phyloP scores from a whole-genome alignment of 2,329 filamentous ascomycete genomes.

The Metarhizium anisopliae region DNA sequence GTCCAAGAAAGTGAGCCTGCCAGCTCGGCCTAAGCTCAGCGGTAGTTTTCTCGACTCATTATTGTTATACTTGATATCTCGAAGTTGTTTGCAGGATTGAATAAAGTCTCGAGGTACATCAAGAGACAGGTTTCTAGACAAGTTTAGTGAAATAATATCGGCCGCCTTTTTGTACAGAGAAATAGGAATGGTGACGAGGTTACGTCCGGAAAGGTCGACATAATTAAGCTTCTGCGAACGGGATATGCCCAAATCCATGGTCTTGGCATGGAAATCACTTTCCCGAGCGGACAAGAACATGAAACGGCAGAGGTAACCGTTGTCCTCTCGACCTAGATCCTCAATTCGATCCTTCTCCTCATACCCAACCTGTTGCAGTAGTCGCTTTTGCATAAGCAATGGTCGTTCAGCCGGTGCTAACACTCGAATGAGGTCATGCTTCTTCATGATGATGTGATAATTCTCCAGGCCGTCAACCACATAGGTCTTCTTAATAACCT shows the following conservation, averaged over 20 bases:
- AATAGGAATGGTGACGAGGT: conserved; percentile 91
- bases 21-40: conserved; percentile 72
- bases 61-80: conserved; percentile 92
- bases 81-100: conserved; percentile 79
- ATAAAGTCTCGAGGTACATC: conserved; percentile 96
- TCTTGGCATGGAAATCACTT: conserved; percentile 61
- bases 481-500: conserved; percentile 90
- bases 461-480: conserved; percentile 84
- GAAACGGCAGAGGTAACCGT: conserved; percentile 93
- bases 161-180: conserved; percentile 82
- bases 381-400: conserved; percentile 80
- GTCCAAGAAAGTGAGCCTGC: conserved; percentile 77
- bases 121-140: conserved; percentile 85
- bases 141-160: conserved; percentile 90
- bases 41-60: conserved; percentile 87
- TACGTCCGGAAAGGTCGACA: conserved; percentile 82
- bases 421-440: conserved; percentile 81
- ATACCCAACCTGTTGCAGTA: conserved; percentile 89
- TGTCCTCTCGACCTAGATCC: conserved; percentile 91
- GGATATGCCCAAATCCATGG: conserved; percentile 69
- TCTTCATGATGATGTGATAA: conserved; percentile 91
- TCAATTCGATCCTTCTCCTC: conserved; percentile 78
- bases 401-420: conserved; percentile 72
- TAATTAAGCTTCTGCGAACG: conserved; percentile 89
- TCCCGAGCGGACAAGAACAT: conserved; percentile 87